Evolutionary conservation across 106 monocot species (phyloP).

Genomic region (Acanthochlamys bracteata): DNA sequence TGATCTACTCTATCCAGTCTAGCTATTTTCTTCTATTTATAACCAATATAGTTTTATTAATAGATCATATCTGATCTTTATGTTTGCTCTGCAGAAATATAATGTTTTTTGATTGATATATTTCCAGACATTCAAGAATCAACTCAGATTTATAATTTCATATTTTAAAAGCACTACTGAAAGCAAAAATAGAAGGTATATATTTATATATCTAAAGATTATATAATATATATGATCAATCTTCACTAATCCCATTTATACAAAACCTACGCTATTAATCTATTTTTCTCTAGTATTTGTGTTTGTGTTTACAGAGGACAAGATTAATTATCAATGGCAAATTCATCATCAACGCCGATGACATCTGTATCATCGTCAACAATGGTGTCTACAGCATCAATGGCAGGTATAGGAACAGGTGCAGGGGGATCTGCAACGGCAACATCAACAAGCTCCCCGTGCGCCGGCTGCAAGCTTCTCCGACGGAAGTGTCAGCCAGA

Average conservation of each 20-base stretch:
- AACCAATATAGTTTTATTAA: too few relatives aligned
- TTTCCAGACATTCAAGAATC: neutral
- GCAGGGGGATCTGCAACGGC: neutral
- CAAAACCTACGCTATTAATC: neutral
- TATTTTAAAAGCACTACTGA: neutral
- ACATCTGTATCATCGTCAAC: neutral
- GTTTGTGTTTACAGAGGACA: too few relatives aligned
- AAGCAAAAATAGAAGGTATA: neutral
- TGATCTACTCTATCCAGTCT: too few relatives aligned
- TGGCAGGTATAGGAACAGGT: neutral
- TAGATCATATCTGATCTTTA: too few relatives aligned
- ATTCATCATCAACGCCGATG: neutral
- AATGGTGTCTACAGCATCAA: neutral
- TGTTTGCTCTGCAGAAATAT: too few relatives aligned
- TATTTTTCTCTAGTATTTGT: neutral
- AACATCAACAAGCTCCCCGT: constrained; percentile 30
- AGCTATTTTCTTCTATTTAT: too few relatives aligned
- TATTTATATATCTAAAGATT: neutral
- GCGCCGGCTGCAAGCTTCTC: constrained; percentile 91
- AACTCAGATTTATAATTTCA: neutral
- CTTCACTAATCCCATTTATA: neutral
- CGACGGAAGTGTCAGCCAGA: constrained; percentile 93
- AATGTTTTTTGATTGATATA: too few relatives aligned
- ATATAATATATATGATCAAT: neutral
- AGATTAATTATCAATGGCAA: neutral